Evolutionary conservation across 768 basidiomycete genomes (phyloP), one percentile per base, ranked within the genome.

Genomic region (Rhodotorula kratochvilovae): DNA sequence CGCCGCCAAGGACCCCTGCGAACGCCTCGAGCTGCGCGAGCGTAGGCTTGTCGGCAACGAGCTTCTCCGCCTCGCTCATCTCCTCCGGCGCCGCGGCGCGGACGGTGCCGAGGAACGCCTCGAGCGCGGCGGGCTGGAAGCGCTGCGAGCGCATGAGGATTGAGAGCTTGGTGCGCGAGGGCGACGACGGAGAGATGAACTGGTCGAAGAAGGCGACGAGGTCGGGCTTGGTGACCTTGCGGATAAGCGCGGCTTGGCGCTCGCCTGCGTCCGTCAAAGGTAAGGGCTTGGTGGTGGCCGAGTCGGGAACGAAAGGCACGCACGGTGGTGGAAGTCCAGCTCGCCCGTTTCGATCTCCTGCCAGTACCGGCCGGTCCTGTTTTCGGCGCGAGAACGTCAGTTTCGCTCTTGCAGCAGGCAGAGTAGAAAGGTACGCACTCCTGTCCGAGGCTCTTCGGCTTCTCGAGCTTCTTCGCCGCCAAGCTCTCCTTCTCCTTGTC

Each of bases 281-380:
- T n/a, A n/a, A n/a, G n/a, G n/a, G n/a, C n/a, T n/a, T n/a, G n/a
- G n/a, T n/a, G n/a, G n/a, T n/a, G n/a, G n/a, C n/a, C n/a, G n/a
- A n/a, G n/a, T n/a, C n/a, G 81, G 81, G 97, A 93, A 77, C 92
- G 87, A 89, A 90, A 76, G 87, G 88, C 86, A 79, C 90, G 80
- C 78, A 95, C 95, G 86, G 78, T 89, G 84, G 66, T 85, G 81
- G 83, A 98, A 99, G 81, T 99, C 93, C 72, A 87, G 85, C 74
- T 89, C 90, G 11, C 92, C 90, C 39, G 85, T 86, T 70, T 86
- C 85, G 71, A 99, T 86, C 58, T 90, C 86, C 23, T 77, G 74
- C 83, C 88, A 88, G 78, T 88, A 90, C 85, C 74, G 96, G 78
- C 43, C 89, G 85, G 56, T 80, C 81, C 81, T 88, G 89, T 77